A percentile compares a stretch with the other conserved stretches of the same genome.
These are phyloP conservation scores for Debaryomycetaceae sp. DNA, from an alignment of 1,139 yeast genomes.

Conservation along the genomic window DNA sequence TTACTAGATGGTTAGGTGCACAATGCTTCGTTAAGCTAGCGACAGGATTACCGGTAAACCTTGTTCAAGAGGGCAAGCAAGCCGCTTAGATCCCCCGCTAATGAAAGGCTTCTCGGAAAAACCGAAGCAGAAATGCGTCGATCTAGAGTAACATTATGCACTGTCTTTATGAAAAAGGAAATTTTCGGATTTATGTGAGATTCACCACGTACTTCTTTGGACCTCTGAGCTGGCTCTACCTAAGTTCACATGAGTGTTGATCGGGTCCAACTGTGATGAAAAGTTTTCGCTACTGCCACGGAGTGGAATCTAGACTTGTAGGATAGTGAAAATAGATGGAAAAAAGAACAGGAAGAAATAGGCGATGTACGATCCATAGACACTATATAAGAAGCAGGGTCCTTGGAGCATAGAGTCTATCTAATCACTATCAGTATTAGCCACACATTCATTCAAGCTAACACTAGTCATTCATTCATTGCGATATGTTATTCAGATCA, in stretches of 20 bases:
- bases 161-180: background rate
- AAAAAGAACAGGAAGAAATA: background rate
- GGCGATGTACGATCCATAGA: background rate
- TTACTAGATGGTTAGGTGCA: background rate
- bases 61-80: too few species aligned
- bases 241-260: too few species aligned
- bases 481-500: conserved; percentile 16
- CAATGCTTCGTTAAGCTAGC: background rate
- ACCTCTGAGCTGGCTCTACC: too few species aligned
- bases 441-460: conserved; percentile 2
- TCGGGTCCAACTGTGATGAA: background rate
- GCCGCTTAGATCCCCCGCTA: too few species aligned
- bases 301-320: background rate
- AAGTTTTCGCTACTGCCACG: background rate
- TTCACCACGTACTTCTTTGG: too few species aligned
- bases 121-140: background rate
- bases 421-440: conserved; percentile 1
- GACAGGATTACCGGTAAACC: background rate
- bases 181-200: background rate
- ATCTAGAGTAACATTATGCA: background rate
- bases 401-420: background rate
- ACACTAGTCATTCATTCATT: conserved; percentile 5
- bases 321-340: background rate
- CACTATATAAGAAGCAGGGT: background rate
- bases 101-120: too few species aligned